These are phyloP conservation scores for Beta lomatogona DNA, from an alignment of 179 eudicot genomes.

Conservation along the genomic window DNA sequence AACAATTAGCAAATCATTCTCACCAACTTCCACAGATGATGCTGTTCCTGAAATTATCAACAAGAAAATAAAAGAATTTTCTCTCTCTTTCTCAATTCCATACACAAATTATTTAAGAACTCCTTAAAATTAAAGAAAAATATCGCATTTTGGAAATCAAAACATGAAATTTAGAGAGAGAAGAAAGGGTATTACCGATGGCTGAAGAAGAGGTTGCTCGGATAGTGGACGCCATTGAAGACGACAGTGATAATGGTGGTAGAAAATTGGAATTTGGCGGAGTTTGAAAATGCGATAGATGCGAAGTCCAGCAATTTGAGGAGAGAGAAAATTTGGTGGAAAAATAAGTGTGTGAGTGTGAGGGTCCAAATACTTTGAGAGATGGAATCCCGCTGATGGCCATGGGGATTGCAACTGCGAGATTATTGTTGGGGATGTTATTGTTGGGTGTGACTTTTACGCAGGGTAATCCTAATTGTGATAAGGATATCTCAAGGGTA, in stretches of 20 bases:
- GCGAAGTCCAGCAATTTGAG: background rate
- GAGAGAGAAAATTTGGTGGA: background rate
- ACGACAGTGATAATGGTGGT: background rate
- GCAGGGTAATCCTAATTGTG: too few relatives aligned
- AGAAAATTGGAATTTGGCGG: conserved; percentile 9
- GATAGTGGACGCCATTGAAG: conserved; percentile 22
- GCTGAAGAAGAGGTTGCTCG: conserved; percentile 15
- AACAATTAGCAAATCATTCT: conserved; percentile 70
- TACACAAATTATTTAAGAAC: conserved; percentile 12
- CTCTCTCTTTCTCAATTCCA: too few relatives aligned
- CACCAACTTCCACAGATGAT: conserved; percentile 44
- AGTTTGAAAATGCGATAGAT: background rate
- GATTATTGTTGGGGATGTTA: background rate
- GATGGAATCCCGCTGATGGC: conserved; percentile 15
- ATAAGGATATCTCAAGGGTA: too few relatives aligned
- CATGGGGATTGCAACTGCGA: background rate
- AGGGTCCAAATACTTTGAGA: background rate
- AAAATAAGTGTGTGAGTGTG: background rate
- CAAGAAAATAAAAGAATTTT: too few relatives aligned
- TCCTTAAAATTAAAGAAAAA: background rate
- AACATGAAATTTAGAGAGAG: background rate
- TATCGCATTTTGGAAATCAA: background rate
- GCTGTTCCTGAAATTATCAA: conserved; percentile 20
- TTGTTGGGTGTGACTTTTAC: too few relatives aligned
- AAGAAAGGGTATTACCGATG: conserved; percentile 5